Conservation (phyloP, 2,329 filamentous ascomycete genomes). For the Aspergillus transmontanensis region DNA sequence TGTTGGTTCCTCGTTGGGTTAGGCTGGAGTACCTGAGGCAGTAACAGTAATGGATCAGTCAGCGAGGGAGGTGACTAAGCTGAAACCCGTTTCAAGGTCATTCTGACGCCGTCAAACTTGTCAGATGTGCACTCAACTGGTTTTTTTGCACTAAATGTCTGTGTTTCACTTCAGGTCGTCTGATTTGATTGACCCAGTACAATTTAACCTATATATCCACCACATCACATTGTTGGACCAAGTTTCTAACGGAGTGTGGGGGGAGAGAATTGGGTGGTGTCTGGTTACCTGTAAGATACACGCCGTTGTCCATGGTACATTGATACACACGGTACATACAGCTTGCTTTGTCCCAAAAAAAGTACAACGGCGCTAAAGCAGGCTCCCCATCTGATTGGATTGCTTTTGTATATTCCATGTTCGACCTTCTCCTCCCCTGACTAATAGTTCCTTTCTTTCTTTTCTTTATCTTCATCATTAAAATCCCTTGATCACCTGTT, state of each 20-base stretch:
- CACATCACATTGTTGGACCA: neutral
- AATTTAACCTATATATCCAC: neutral
- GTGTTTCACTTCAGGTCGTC: neutral
- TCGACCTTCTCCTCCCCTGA: neutral
- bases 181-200: neutral
- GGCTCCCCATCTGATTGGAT: neutral
- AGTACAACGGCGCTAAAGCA: neutral
- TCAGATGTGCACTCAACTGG: neutral
- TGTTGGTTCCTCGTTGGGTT: neutral
- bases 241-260: neutral
- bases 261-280: neutral
- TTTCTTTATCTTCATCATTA: neutral
- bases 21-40: neutral
- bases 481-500: neutral
- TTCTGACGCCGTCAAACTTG: no score
- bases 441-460: neutral
- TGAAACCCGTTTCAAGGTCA: neutral
- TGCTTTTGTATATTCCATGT: neutral
- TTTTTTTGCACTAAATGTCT: neutral
- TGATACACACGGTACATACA: neutral
- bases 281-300: neutral
- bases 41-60: neutral
- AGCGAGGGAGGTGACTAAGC: neutral
- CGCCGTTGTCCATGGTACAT: neutral
- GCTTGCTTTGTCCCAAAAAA: neutral